phyloP scores from a whole-genome alignment of 2,329 filamentous ascomycete genomes.

The Aaosphaeria pasadenensis region DNA sequence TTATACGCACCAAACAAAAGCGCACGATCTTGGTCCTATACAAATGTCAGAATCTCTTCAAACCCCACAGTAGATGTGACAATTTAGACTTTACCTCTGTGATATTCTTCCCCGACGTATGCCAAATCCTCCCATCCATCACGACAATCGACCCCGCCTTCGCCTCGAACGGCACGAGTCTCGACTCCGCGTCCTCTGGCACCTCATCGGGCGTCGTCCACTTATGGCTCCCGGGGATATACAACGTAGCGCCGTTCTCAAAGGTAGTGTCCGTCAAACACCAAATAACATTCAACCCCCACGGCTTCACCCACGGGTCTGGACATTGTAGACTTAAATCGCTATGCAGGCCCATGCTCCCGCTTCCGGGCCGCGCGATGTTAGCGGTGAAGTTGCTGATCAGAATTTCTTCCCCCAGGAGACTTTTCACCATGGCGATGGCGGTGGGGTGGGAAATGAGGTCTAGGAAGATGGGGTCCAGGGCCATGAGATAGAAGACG shows the following conservation, averaged over 20 bases:
- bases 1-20: constrained; percentile 35
- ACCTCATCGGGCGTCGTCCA: constrained; percentile 7
- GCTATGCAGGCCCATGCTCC: constrained; percentile 26
- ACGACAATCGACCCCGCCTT: constrained; percentile 31
- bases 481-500: constrained; percentile 30
- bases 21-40: constrained; percentile 17
- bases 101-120: constrained; percentile 31
- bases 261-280: constrained; percentile 24
- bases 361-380: constrained; percentile 33
- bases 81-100: constrained; percentile 4
- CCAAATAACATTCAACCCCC: constrained; percentile 27
- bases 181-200: constrained; percentile 19
- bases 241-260: constrained; percentile 25
- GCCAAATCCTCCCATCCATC: constrained; percentile 35
- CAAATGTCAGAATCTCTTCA: constrained; percentile 10
- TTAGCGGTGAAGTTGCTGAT: constrained; percentile 38
- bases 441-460: constrained; percentile 24
- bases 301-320: constrained; percentile 27
- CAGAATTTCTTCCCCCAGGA: constrained; percentile 28
- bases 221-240: constrained; percentile 10
- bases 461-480: constrained; percentile 26
- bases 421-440: constrained; percentile 22
- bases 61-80: too few relatives aligned
- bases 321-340: constrained; percentile 32
- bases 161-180: constrained; percentile 29